A percentile compares a stretch with the other conserved stretches of the same genome.
phyloP scores from a whole-genome alignment of 140 eudicot genomes.

The Bidens hawaiensis region DNA sequence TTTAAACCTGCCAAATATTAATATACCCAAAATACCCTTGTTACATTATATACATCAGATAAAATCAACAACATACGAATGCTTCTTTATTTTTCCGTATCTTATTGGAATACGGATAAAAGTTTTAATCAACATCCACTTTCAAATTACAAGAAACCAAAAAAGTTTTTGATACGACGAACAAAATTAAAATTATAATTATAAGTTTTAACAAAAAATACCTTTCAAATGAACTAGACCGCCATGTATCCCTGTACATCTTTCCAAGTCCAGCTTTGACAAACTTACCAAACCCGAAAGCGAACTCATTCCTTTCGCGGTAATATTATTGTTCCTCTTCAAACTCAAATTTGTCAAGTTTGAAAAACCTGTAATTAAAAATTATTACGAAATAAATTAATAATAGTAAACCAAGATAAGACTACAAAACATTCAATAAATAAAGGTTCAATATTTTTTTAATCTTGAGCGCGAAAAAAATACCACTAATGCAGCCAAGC shows the following conservation, averaged over 20 bases:
- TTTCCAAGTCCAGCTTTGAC: slow-evolving; percentile 74
- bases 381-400: no score
- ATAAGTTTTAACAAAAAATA: background rate
- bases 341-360: slow-evolving; percentile 67
- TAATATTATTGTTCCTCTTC: slow-evolving; percentile 56
- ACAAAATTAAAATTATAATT: no score
- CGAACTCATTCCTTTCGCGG: slow-evolving; percentile 68
- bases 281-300: slow-evolving; percentile 55
- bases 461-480: background rate
- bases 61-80: no score
- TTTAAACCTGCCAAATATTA: slow-evolving; percentile 65
- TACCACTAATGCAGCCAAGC: slow-evolving; percentile 55
- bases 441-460: background rate
- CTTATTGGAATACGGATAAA: no score
- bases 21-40: no score
- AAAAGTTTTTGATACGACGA: no score
- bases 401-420: background rate
- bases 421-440: background rate
- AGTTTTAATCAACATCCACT: no score
- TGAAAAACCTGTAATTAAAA: slow-evolving; percentile 48
- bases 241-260: slow-evolving; percentile 78
- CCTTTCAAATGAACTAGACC: slow-evolving; percentile 84
- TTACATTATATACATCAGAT: no score
- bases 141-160: no score
- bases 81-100: no score